Base-by-base conservation (phyloP, 1,284 basidiomycete species). In the Ustilago xerochloae region DNA sequence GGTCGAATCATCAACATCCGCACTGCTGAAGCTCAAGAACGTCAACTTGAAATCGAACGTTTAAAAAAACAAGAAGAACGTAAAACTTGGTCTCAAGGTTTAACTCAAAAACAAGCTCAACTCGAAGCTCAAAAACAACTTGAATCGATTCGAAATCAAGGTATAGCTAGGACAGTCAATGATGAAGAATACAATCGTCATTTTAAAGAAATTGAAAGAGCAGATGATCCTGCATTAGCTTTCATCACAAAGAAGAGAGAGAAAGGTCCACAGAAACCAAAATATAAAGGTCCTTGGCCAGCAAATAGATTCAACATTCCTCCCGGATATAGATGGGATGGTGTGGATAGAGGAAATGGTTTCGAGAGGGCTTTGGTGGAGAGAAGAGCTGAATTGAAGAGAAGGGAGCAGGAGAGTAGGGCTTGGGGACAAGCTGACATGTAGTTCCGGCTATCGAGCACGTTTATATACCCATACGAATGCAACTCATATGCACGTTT, bases 11-110 rank as follows among this genome's bases (percentile, higher is more conserved):
- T 99, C 57, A 94, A 99, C 79, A 89, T 92, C 48, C 92, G 92
- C 80, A 89, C 91, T 0, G 91, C 91, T 38, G 89, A 89, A 51
- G 94, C 91, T 16, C 93, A 95, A 78, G 92, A 92, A 39, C 56
- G 53, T 3, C 63, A 57, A 32, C 50, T 43, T 3, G n/a, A n/a
- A n/a, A n/a, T n/a, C n/a, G n/a, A n/a, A n/a, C n/a, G n/a, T n/a
- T n/a, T n/a, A n/a, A n/a, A n/a, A n/a, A 85, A 91, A 90, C 84
- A 92, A 94, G 81, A 91, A 55, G 88, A 91, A 84, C 94, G 93
- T 86, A 92, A 94, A 90, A 92, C 95, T 82, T 99, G 97, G 97
- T 93, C 92, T 0, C 97, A 95, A 85, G 97, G 97, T 24, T 81
- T 80, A 0, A 71, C 72, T 0, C 78, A 99, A 86, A 87, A 91